Base-by-base conservation (phyloP, 2,329 filamentous ascomycete species). In the Penicillium palitans region DNA sequence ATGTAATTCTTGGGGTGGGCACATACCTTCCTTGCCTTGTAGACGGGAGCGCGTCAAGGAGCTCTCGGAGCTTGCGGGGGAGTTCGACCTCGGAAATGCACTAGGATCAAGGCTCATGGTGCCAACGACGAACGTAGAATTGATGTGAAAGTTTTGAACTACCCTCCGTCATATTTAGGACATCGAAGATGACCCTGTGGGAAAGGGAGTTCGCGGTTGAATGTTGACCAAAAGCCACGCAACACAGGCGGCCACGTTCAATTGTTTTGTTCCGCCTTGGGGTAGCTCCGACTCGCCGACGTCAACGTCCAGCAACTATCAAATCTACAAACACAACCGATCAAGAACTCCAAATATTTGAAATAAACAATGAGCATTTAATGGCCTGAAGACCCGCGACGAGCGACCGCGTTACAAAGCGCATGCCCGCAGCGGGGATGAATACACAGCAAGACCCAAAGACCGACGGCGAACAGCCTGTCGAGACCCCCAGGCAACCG, bases 51-150 rank as follows among this genome's bases (percentile, higher is more conserved):
- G 88, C 72, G 89, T 86, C 63, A 86, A 64, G 89, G 91, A 72
- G 90, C 90, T 89, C 63, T 91, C 91, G 74, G 91, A 95, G 83
- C 89, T 93, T 73, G 90, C 86, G 70, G 91, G 91, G 62, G 92
- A 95, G 67, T 74, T 72, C 57, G 75, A 76, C 70, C 76, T 74
- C 66, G 72, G 69, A 69, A 76, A 72, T 63, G 68, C 70, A 68
- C 69, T 72, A 52, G 74, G 70, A 73, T 78, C 75, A 72, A 74
- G 73, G 70, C 72, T 77, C 74, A 77, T 78, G 68, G 61, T 77
- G 71, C 70, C 63, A 69, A 68, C 67, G 55, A 69, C 61, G 66
- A 61, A 68, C 57, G 57, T 60, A 63, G 53, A 62, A 66, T 65
- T 58, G 55, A 61, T 63, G 56, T 60, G 56, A 59, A 60, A 56